phyloP scores from a whole-genome alignment of 2,329 filamentous ascomycete genomes.

The Phialophora verrucosa region DNA sequence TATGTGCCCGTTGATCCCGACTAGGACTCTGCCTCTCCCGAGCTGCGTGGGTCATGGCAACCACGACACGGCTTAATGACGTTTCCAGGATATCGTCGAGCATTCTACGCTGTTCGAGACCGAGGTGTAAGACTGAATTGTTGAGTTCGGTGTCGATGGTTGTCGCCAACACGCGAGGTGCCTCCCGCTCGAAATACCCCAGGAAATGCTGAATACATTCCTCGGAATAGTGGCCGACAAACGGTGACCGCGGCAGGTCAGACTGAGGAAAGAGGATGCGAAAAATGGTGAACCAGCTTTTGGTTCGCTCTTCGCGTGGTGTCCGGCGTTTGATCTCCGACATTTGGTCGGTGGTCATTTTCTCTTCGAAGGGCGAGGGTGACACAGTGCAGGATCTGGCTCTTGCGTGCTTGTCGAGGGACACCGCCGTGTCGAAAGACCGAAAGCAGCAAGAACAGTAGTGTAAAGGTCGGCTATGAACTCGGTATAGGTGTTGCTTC shows the following conservation, averaged over 20 bases:
- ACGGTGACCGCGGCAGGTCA: slow-evolving; percentile 11
- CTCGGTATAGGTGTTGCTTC: slow-evolving; percentile 28
- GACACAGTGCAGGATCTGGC: not conserved
- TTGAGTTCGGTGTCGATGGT: slow-evolving; percentile 2
- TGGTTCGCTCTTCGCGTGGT: slow-evolving; percentile 7
- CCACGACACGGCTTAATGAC: not conserved
- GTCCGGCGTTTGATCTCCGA: slow-evolving; percentile 18
- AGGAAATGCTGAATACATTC: slow-evolving; percentile 12
- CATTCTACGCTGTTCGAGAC: not conserved
- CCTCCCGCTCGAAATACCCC: slow-evolving; percentile 8
- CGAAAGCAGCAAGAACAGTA: slow-evolving; percentile 21
- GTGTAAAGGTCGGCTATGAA: slow-evolving; percentile 12
- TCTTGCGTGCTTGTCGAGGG: slow-evolving; percentile 6
- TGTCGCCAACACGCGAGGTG: slow-evolving; percentile 2
- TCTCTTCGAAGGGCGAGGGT: slow-evolving; percentile 21
- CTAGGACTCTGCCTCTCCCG: not conserved
- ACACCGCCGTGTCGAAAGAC: slow-evolving; percentile 8
- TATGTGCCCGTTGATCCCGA: not conserved
- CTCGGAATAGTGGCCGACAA: slow-evolving; percentile 7
- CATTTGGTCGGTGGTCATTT: slow-evolving; percentile 26
- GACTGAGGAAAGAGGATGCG: slow-evolving; percentile 24
- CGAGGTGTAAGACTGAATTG: not conserved
- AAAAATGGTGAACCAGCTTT: slow-evolving; percentile 27
- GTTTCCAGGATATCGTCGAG: slow-evolving; percentile 4
- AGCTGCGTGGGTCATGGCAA: not conserved